Evolutionary conservation across 805 yeast species (phyloP).

Genomic region (Cyberlindnera xishuangbannaensis): DNA sequence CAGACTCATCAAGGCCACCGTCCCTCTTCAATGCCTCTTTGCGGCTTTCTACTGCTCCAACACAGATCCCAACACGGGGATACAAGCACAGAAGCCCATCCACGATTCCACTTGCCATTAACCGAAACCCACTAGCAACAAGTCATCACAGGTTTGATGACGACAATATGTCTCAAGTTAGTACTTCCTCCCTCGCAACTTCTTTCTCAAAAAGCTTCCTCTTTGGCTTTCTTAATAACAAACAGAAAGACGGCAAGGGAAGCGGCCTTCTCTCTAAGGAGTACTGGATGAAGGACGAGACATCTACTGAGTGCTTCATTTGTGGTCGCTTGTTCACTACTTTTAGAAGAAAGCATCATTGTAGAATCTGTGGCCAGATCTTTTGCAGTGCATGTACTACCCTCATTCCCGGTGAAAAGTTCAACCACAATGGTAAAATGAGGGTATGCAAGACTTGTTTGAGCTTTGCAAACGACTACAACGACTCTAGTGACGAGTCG

Average conservation of each 20-base stretch:
- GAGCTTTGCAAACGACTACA: slow-evolving; percentile 56
- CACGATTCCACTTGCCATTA: slow-evolving; percentile 17
- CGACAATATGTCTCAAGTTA: slow-evolving; percentile 30
- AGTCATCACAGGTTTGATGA: slow-evolving; percentile 25
- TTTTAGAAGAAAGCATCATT: slow-evolving; percentile 88
- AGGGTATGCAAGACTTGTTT: slow-evolving; percentile 75
- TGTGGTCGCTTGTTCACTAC: slow-evolving; percentile 80
- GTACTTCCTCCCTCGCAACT: slow-evolving; percentile 37
- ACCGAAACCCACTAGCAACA: slow-evolving; percentile 9
- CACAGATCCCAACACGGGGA: slow-evolving; percentile 12
- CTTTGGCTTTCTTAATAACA: slow-evolving; percentile 35
- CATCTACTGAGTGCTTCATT: slow-evolving; percentile 79
- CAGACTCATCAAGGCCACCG: slow-evolving; percentile 18
- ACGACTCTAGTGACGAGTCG: slow-evolving; percentile 66
- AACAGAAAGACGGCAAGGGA: slow-evolving; percentile 20
- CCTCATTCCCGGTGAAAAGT: slow-evolving; percentile 58
- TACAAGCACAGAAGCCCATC: slow-evolving; percentile 6
- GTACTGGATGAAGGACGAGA: slow-evolving; percentile 96
- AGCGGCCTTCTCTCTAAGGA: slow-evolving; percentile 42
- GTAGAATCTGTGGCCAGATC: slow-evolving; percentile 93
- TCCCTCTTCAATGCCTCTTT: slow-evolving; percentile 13
- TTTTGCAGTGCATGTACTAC: slow-evolving; percentile 82
- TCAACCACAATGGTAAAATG: slow-evolving; percentile 62
- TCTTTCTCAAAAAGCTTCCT: slow-evolving; percentile 37
- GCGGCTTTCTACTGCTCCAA: slow-evolving; percentile 4